Evolutionary conservation across 305 asterid genomes (phyloP).

Genomic region (Fraxinus platypoda): DNA sequence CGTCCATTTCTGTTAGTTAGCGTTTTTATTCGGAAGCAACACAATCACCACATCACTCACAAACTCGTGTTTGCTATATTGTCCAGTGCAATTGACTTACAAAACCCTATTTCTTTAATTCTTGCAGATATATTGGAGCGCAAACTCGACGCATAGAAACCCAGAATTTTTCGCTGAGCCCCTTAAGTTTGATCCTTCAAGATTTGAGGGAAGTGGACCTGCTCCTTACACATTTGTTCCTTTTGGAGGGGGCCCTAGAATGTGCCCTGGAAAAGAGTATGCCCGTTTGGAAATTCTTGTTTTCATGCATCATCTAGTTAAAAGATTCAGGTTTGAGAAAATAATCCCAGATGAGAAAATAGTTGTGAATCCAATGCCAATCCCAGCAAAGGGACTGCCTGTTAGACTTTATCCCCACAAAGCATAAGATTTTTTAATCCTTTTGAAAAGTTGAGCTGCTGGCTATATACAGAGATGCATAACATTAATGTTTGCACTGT

Average conservation of each 20-base stretch:
- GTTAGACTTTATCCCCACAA: constrained; percentile 47
- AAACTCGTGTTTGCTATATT: neutral
- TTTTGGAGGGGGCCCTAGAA: constrained; percentile 48
- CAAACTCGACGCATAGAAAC: constrained; percentile 42
- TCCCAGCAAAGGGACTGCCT: constrained; percentile 57
- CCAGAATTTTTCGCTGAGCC: constrained; percentile 39
- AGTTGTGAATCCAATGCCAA: constrained; percentile 45
- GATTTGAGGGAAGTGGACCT: constrained; percentile 44
- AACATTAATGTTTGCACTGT: neutral
- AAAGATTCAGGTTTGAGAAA: constrained; percentile 41
- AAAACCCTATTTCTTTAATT: neutral
- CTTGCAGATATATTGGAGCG: constrained; percentile 48
- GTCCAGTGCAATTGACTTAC: neutral
- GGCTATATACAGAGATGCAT: neutral
- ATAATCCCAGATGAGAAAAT: constrained; percentile 48
- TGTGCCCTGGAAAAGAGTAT: constrained; percentile 56
- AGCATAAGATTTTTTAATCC: neutral
- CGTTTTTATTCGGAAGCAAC: neutral
- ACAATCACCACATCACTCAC: neutral
- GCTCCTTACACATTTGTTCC: constrained; percentile 49
- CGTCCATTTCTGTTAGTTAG: neutral
- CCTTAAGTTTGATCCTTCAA: constrained; percentile 42
- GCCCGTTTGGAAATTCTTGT: constrained; percentile 46
- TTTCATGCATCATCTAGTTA: constrained; percentile 50
- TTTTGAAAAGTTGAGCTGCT: neutral